Evolutionary conservation across 305 asterid species (phyloP), one percentile per base, ranked within the genome.

Genomic region (Withania somnifera): DNA sequence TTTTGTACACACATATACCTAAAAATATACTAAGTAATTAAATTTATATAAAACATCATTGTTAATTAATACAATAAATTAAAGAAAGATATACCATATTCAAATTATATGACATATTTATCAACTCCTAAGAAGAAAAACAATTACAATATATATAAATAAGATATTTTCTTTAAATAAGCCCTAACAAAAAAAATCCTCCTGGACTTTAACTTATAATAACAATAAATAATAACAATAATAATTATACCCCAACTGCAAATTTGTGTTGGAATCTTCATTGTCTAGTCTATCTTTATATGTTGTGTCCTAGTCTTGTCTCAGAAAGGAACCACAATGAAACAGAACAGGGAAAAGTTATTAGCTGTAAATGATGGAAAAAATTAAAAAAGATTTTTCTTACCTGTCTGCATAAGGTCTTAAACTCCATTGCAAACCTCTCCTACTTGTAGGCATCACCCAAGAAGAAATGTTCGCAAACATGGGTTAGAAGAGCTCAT

Each of bases 331-430:
- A 11, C 47, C 24, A 4, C 47, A 20, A 26, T 69, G 26, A 79
- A 64, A 67, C 56, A 34, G 58, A 42, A 47, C 5, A 36, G 10
- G 22, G 76, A 14, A 7, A 6, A 57, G 22, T 13, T 81, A 82
- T 42, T 28, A 52, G 64, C 2, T 34, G 36, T 13, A 36, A 26
- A 14, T 0, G 13, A 22, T 45, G 8, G 17, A 47, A 73, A 47
- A 15, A 73, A 73, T n/a, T n/a, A 24, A 8, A 14, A 13, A 78
- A 84, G 40, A 60, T n/a, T 56, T 73, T 17, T 42, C 52, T 87
- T 86, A 89, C 97, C 97, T 94, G 93, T 87, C 82, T 88, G 77
- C 92, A 90, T 71, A 92, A 84, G 67, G 85, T 82, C 88, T 86
- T 87, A 26, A 88, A 93, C 89, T 92, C 98, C 81, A 84, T 73